These are phyloP conservation scores for Spencermartinsiella ligniputridi DNA, from an alignment of 1,139 yeast genomes.

Conservation along the genomic window DNA sequence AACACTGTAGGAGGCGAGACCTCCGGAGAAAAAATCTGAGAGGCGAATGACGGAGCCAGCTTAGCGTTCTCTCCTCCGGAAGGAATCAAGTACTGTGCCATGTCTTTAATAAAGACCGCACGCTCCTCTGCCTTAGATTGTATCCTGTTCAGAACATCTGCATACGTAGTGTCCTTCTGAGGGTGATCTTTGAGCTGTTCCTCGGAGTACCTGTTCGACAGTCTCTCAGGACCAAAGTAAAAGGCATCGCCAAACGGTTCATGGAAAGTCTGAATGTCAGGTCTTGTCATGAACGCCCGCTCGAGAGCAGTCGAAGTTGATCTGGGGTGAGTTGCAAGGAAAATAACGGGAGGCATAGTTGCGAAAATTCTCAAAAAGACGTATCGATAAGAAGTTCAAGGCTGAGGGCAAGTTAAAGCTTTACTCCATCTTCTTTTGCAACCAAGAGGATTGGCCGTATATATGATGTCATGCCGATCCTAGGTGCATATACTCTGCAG, in stretches of 20 bases:
- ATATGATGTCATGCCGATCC: too few species aligned
- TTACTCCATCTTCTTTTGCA: too few species aligned
- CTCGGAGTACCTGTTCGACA: conserved; percentile 23
- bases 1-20: conserved; percentile 26
- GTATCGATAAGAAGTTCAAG: too few species aligned
- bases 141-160: conserved; percentile 18
- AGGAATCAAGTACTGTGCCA: conserved; percentile 31
- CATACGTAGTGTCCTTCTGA: conserved; percentile 18
- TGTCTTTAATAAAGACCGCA: conserved; percentile 26
- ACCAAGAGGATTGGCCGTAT: too few species aligned
- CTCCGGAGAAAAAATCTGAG: background rate
- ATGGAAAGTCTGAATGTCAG: conserved; percentile 24
- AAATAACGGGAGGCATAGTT: conserved; percentile 13
- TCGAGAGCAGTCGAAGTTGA: conserved; percentile 30
- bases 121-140: conserved; percentile 7
- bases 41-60: conserved; percentile 17
- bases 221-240: conserved; percentile 28
- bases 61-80: conserved; percentile 14
- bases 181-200: conserved; percentile 14
- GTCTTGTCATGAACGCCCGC: conserved; percentile 26
- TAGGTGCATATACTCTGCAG: too few species aligned
- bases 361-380: too few species aligned
- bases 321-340: conserved; percentile 29
- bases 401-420: too few species aligned
- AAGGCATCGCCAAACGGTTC: conserved; percentile 31